These are phyloP conservation scores for Neonothopanus nambi DNA, from an alignment of 1,284 basidiomycete genomes.

Conservation along the genomic window DNA sequence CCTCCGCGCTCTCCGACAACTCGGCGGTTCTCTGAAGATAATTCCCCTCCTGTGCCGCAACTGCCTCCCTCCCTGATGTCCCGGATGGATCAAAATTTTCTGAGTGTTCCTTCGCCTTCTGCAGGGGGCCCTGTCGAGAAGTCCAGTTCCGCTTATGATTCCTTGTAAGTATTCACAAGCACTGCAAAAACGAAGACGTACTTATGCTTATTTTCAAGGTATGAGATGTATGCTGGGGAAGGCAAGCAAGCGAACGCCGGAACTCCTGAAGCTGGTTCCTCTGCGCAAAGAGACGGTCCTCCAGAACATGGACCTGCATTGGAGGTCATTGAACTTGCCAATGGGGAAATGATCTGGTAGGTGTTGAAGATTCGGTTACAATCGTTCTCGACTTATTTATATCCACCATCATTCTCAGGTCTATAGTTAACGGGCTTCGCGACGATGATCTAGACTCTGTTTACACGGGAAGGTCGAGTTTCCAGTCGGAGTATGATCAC, in stretches of 20 bases:
- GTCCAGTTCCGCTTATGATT: conserved; percentile 69
- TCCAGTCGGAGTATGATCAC: conserved; percentile 71
- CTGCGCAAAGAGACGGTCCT: conserved; percentile 7
- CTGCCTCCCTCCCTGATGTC: conserved; percentile 52
- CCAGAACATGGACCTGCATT: conserved; percentile 55
- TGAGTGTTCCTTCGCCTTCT: conserved; percentile 34
- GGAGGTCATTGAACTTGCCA: conserved; percentile 77
- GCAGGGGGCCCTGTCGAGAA: conserved; percentile 46
- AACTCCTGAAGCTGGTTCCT: conserved; percentile 20
- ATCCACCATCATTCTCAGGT: conserved; percentile 46
- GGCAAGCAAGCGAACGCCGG: conserved; percentile 27
- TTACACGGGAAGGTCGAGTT: conserved; percentile 66
- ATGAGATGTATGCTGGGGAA: conserved; percentile 77
- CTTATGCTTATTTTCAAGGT: conserved; percentile 44
- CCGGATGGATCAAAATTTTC: conserved; percentile 45
- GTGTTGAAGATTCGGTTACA: conserved; percentile 21
- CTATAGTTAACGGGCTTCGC: conserved; percentile 78
- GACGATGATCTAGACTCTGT: conserved; percentile 72
- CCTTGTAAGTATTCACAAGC: conserved; percentile 57
- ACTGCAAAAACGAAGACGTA: conserved; percentile 11
- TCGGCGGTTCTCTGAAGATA: conserved; percentile 61
- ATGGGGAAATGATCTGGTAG: conserved; percentile 81
- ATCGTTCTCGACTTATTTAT: conserved; percentile 11
- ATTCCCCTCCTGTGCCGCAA: conserved; percentile 71
- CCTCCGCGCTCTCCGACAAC: conserved; percentile 58